phyloP scores from a whole-genome alignment of 495 filamentous ascomycete species.

The Penicillium samsonianum region DNA sequence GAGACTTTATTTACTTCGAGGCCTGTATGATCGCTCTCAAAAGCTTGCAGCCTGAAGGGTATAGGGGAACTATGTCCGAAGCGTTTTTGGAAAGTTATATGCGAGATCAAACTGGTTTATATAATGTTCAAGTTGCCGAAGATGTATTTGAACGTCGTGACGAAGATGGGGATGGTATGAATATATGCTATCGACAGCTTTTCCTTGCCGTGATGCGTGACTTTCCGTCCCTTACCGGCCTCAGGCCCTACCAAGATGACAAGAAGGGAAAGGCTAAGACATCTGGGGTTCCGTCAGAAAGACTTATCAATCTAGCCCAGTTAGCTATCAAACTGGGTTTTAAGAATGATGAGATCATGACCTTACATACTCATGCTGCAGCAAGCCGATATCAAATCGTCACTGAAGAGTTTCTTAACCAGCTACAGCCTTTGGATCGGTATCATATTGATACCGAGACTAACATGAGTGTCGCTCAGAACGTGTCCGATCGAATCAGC shows the following conservation, averaged over 20 bases:
- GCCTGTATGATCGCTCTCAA: constrained; percentile 6
- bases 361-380: background rate
- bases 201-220: constrained; percentile 7
- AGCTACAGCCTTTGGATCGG: background rate
- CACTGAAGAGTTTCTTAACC: constrained; percentile 1
- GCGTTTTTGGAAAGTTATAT: background rate
- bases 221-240: constrained; percentile 3
- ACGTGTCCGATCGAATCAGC: background rate
- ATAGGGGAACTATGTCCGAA: background rate
- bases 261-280: background rate
- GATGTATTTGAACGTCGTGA: constrained; percentile 2
- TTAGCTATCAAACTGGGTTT: constrained; percentile 1
- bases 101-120: background rate
- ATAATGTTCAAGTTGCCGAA: background rate
- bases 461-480: background rate
- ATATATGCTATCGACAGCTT: constrained; percentile 8
- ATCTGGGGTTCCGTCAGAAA: background rate
- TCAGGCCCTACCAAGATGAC: constrained; percentile 3
- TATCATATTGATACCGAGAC: constrained; percentile 1
- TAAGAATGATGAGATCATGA: background rate
- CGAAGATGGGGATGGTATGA: background rate
- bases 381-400: background rate
- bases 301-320: constrained; percentile 3
- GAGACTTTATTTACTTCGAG: constrained; percentile 10
- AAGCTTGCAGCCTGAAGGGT: background rate